These are phyloP conservation scores for Parastagonospora avenae DNA, from an alignment of 2,329 filamentous ascomycete species.

Conservation along the genomic window DNA sequence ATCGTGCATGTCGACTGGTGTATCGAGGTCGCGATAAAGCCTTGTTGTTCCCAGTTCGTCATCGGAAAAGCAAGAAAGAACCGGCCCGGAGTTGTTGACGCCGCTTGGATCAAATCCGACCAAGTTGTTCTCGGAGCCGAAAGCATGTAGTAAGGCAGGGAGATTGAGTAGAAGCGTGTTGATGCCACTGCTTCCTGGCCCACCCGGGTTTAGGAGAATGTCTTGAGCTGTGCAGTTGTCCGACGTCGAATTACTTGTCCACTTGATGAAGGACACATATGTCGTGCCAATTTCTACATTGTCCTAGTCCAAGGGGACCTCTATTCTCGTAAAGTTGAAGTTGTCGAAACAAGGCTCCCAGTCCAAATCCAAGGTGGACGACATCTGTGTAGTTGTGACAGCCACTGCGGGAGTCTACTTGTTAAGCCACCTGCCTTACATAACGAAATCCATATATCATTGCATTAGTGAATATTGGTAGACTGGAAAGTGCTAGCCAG, in stretches of 20 bases:
- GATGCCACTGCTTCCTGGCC: slow-evolving; percentile 53
- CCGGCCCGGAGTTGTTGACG: slow-evolving; percentile 43
- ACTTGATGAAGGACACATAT: slow-evolving; percentile 54
- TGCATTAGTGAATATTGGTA: too few relatives aligned
- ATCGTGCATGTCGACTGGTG: slow-evolving; percentile 4
- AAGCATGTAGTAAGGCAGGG: too few relatives aligned
- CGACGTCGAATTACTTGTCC: slow-evolving; percentile 44
- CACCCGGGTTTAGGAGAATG: slow-evolving; percentile 55
- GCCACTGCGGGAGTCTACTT: too few relatives aligned
- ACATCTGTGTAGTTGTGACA: slow-evolving; percentile 6
- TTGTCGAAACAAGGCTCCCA: slow-evolving; percentile 48
- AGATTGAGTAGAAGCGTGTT: slow-evolving; percentile 24
- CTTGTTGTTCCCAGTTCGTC: background rate
- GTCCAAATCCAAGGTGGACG: slow-evolving; percentile 21
- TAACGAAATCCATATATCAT: too few relatives aligned
- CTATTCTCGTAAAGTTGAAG: slow-evolving; percentile 55
- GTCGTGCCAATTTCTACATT: slow-evolving; percentile 34
- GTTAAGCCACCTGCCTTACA: too few relatives aligned
- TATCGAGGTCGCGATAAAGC: slow-evolving; percentile 3
- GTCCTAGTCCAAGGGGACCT: slow-evolving; percentile 52
- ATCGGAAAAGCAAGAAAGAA: slow-evolving; percentile 40
- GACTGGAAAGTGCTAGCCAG: too few relatives aligned
- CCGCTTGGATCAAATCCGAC: slow-evolving; percentile 52
- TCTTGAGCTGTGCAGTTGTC: slow-evolving; percentile 50
- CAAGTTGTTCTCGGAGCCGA: slow-evolving; percentile 45